A percentile compares a stretch with the other conserved stretches of the same genome.
Conservation (phyloP, 768 basidiomycete species). For the Calocybe indica region DNA sequence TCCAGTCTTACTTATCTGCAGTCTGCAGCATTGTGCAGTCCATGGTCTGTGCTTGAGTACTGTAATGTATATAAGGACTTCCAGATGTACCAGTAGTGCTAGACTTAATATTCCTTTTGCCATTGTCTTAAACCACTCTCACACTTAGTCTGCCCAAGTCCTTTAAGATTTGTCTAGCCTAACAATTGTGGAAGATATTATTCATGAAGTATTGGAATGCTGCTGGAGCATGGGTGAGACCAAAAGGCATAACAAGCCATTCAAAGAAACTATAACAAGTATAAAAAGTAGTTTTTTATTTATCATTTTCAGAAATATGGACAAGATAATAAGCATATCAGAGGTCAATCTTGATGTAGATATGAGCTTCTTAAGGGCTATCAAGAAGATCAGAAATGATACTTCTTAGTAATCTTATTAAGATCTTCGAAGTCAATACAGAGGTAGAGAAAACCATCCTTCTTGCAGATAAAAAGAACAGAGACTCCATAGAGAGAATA, state of each 20-base stretch:
- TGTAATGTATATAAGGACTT: no score
- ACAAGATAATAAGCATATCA: slow-evolving; percentile 27
- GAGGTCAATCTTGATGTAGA: slow-evolving; percentile 28
- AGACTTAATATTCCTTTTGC: no score
- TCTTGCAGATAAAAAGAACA: slow-evolving; percentile 19
- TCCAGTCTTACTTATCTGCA: no score
- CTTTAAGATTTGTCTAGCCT: no score
- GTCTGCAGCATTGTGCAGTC: no score
- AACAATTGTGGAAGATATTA: no score
- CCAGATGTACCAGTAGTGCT: no score
- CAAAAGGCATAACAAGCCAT: slow-evolving; percentile 31
- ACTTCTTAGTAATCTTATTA: slow-evolving; percentile 28
- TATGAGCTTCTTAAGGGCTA: slow-evolving; percentile 11
- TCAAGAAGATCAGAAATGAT: slow-evolving; percentile 27
- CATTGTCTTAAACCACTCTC: no score
- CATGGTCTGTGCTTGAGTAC: no score
- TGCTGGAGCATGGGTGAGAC: slow-evolving; percentile 23
- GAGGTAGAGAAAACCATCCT: slow-evolving; percentile 13
- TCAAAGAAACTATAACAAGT: slow-evolving; percentile 29
- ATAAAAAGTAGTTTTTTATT: slow-evolving; percentile 37
- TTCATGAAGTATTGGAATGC: slow-evolving; percentile 32
- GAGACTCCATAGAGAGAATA: slow-evolving; percentile 14
- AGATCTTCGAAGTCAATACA: slow-evolving; percentile 17
- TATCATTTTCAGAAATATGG: slow-evolving; percentile 27
- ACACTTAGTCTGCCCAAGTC: no score